Evolutionary conservation across 2,329 filamentous ascomycete genomes (phyloP), one percentile per base, ranked within the genome.

Genomic region (Neonectria punicea): DNA sequence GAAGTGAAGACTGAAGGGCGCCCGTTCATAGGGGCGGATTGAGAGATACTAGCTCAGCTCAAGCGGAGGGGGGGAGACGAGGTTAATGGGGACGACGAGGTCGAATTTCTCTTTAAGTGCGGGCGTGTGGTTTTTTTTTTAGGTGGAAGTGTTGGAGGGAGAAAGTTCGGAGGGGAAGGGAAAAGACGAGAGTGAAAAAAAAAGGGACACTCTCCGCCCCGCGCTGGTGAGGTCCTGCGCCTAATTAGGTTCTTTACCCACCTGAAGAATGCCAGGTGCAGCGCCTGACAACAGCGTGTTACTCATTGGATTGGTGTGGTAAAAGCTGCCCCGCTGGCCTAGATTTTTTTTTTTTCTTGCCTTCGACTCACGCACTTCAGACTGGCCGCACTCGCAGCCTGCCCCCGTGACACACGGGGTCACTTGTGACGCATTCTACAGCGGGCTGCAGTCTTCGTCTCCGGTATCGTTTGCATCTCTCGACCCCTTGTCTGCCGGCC

Each of bases 1-100:
- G 92, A 94, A 84, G 92, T 94, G 86, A 93, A 94, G 82, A 91
- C 87, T 82, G 92, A 93, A 84, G 88, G 86, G 87, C 90, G 90
- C 86, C 91, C 91, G 91, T 90, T 92, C 92, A 94, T 94, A 91
- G 90, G 90, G 86, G 89, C 91, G 85, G 86, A 82, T 86, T 81
- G 67, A 69, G 74, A 76, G 63, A 72, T 73, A 72, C 39, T 43
- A 73, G 70, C 71, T 76, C 78, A 70, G 75, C 70, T 79, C 73
- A 75, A 73, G 58, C 58, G 53, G 72, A 61, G 66, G 66, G 67
- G 65, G 67, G 65, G 65, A 62, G 41, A 41, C 20, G 43, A 61
- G 11, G 43, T 41, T 61, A 60, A 67, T 65, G 56, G 62, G 58
- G 62, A 60, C 53, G 58, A 36, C 43, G 36, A 18, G 49, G 50